These are phyloP conservation scores for Euryodendron excelsum DNA, from an alignment of 148 eudicot genomes.

Conservation along the genomic window DNA sequence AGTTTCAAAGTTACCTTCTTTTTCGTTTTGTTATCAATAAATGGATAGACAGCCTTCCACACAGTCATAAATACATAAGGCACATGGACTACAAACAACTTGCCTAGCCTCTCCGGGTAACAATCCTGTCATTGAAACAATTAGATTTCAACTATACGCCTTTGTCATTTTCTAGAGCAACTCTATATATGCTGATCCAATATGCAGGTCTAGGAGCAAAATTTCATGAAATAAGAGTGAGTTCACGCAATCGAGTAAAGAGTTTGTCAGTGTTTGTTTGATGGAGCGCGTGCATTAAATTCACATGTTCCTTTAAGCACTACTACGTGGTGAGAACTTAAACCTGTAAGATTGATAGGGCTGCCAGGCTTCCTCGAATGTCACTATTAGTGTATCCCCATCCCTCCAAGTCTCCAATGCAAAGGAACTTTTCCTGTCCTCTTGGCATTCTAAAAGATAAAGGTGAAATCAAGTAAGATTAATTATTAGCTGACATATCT, in stretches of 20 bases:
- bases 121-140: conserved; percentile 38
- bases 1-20: conserved; percentile 40
- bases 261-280: not conserved
- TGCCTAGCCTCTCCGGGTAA: conserved; percentile 62
- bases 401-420: conserved; percentile 53
- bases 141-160: not conserved
- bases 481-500: not conserved
- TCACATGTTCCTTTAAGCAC: not conserved
- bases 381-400: conserved; percentile 60
- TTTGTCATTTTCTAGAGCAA: not conserved
- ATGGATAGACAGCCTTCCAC: conserved; percentile 61
- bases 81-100: conserved; percentile 42
- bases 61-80: conserved; percentile 54
- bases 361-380: conserved; percentile 52
- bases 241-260: not conserved
- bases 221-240: not conserved
- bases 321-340: not conserved
- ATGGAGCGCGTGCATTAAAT: not conserved
- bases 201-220: not conserved
- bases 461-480: not conserved
- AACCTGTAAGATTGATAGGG: conserved; percentile 65
- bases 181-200: not conserved
- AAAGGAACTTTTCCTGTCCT: conserved; percentile 50
- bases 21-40: conserved; percentile 53
- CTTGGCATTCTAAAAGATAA: conserved; percentile 36